Evolutionary conservation across 75 land plant species (phyloP), one percentile per base, ranked within the genome.

Genomic region (Ceratopteris richardii): DNA sequence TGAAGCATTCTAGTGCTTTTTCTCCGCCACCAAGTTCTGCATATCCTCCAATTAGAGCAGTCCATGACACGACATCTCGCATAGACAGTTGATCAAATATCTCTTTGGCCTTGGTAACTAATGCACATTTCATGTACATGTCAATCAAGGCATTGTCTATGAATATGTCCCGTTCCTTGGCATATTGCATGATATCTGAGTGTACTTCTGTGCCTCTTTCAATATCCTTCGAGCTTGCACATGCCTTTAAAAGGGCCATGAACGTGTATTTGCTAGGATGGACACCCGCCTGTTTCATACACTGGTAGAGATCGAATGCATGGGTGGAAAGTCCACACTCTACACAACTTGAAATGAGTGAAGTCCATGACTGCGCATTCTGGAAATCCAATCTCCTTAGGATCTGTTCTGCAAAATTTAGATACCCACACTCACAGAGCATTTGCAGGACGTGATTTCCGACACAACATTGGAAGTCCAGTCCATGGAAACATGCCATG

Each of bases 131-230:
- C 0, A 46, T 52, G 51, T 80, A 80, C 31, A 76, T 57, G 17
- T 67, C 72, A 40, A 80, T 48, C 14, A 80, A 71, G 7, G 83
- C 67, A 36, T 67, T 64, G 1, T 75, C 72, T 48, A 80, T 67
- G 55, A 60, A 67, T 7, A 25, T 30, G 60, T 67, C 57, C 1
- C 19, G 2, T 23, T 26, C 64, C 9, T 56, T 24, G 11, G 68
- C 59, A 47, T 65, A 33, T 51, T 66, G 71, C 1, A 66, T 26
- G 22, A 62, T 31, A 33, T 72, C 75, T 5, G 18, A 68, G 68
- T 80, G 83, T 24, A 76, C 42, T 0, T n/a, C 17, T 51, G 42
- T 63, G 16, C 79, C 83, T 53, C 53, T 41, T n/a, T 61, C 62
- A 5, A 67, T 18, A 53, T 30, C 37, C 24, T 56, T 55, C n/a